These are phyloP conservation scores for Collybia nuda DNA, from an alignment of 768 basidiomycete species.

Conservation along the genomic window DNA sequence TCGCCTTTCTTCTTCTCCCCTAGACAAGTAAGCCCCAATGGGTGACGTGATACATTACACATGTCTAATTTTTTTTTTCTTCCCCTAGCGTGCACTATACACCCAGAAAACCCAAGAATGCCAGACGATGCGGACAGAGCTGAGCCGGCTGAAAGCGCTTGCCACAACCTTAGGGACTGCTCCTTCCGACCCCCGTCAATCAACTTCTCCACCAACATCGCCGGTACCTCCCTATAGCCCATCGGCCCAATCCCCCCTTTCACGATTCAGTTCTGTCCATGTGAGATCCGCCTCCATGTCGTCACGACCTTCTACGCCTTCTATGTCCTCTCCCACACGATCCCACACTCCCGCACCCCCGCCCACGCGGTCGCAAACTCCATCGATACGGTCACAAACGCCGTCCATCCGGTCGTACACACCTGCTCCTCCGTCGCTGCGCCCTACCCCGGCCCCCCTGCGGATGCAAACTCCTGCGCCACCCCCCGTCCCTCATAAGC, in stretches of 20 bases:
- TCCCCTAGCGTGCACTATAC: slow-evolving; percentile 55
- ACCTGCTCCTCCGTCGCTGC: slow-evolving; percentile 40
- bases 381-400: slow-evolving; percentile 22
- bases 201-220: slow-evolving; percentile 33
- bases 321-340: slow-evolving; percentile 32
- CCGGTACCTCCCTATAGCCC: slow-evolving; percentile 33
- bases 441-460: slow-evolving; percentile 34
- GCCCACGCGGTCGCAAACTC: slow-evolving; percentile 22
- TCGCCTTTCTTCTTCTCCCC: slow-evolving; percentile 13
- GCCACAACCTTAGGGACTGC: slow-evolving; percentile 39
- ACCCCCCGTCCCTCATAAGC: slow-evolving; percentile 36
- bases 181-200: slow-evolving; percentile 28
- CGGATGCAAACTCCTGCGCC: slow-evolving; percentile 35
- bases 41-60: neutral
- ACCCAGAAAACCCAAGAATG: slow-evolving; percentile 71
- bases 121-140: slow-evolving; percentile 64
- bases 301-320: slow-evolving; percentile 46
- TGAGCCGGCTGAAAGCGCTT: slow-evolving; percentile 53
- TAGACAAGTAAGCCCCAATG: slow-evolving; percentile 59
- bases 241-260: slow-evolving; percentile 42
- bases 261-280: slow-evolving; percentile 54
- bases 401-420: slow-evolving; percentile 36
- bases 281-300: slow-evolving; percentile 59
- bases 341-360: slow-evolving; percentile 39
- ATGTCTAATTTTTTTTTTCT: slow-evolving; percentile 6